Evolutionary conservation across 192 early-diverging fungal species (phyloP).

Genomic region (Coemansia sp.): DNA sequence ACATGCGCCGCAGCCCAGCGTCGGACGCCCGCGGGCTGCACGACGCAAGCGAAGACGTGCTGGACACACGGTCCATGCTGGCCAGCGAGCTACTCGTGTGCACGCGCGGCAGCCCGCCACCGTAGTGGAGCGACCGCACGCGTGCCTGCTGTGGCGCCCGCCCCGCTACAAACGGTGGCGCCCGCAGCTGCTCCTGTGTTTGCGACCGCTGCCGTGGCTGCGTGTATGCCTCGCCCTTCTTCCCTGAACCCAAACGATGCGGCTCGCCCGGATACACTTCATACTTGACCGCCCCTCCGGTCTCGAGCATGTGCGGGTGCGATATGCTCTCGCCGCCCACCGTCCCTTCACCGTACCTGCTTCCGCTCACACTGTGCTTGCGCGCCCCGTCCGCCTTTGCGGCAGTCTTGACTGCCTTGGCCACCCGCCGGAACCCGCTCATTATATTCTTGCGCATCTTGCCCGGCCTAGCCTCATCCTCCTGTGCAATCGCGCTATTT

Average conservation of each 20-base stretch:
- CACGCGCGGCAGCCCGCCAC: slow-evolving; percentile 20
- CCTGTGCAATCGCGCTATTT: neutral
- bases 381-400: slow-evolving; percentile 6
- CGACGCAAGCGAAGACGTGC: slow-evolving; percentile 7
- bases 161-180: slow-evolving; percentile 7
- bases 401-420: slow-evolving; percentile 44
- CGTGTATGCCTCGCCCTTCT: neutral
- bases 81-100: slow-evolving; percentile 10
- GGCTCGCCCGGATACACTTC: neutral
- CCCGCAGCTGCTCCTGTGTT: slow-evolving; percentile 17
- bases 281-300: neutral
- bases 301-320: slow-evolving; percentile 9
- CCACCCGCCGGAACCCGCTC: slow-evolving; percentile 40
- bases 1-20: neutral
- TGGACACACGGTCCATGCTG: slow-evolving; percentile 7
- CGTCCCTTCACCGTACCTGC: neutral
- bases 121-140: slow-evolving; percentile 19
- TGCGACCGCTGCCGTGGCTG: slow-evolving; percentile 40
- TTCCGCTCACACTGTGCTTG: neutral
- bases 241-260: neutral
- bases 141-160: slow-evolving; percentile 6
- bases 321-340: slow-evolving; percentile 1
- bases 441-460: slow-evolving; percentile 33
- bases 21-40: neutral
- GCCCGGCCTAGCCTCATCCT: neutral